Conservation (phyloP, 1,284 basidiomycete species). For the Cerioporus squamosus region DNA sequence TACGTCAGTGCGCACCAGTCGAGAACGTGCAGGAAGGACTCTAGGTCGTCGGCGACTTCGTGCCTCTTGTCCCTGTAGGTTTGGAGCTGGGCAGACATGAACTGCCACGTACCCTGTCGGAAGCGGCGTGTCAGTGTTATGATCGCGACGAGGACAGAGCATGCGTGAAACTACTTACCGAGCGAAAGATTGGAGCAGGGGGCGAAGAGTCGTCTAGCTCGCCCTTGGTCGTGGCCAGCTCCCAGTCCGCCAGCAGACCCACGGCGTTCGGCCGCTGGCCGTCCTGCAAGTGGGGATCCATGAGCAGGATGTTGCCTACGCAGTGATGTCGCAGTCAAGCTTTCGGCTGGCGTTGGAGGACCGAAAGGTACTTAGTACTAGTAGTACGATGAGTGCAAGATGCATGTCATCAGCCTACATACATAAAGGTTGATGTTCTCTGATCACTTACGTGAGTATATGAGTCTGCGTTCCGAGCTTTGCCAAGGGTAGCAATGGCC, state of each 20-base stretch:
- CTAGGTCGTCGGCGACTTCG: constrained; percentile 9
- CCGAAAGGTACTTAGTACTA: too few species aligned
- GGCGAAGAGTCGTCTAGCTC: neutral
- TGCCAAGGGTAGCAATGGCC: too few species aligned
- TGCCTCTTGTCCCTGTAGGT: neutral
- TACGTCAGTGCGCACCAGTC: constrained; percentile 4
- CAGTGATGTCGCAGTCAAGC: too few species aligned
- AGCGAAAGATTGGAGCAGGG: neutral
- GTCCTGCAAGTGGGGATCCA: neutral
- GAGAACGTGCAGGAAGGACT: constrained; percentile 8
- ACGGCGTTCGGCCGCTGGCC: neutral
- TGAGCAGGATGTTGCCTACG: constrained; percentile 12
- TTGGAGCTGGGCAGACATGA: constrained; percentile 6
- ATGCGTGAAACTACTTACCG: neutral
- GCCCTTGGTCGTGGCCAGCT: constrained; percentile 1
- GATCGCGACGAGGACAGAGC: too few species aligned
- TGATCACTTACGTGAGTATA: too few species aligned
- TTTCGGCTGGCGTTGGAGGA: too few species aligned
- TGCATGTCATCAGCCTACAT: too few species aligned
- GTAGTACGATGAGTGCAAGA: too few species aligned
- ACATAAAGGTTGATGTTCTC: too few species aligned
- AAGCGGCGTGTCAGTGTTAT: too few species aligned
- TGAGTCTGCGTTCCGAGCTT: too few species aligned
- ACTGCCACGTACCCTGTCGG: constrained; percentile 13
- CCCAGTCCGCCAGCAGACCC: constrained; percentile 10